Base-by-base conservation (phyloP, 2,329 filamentous ascomycete genomes). In the Ambrosiella beaveri region DNA sequence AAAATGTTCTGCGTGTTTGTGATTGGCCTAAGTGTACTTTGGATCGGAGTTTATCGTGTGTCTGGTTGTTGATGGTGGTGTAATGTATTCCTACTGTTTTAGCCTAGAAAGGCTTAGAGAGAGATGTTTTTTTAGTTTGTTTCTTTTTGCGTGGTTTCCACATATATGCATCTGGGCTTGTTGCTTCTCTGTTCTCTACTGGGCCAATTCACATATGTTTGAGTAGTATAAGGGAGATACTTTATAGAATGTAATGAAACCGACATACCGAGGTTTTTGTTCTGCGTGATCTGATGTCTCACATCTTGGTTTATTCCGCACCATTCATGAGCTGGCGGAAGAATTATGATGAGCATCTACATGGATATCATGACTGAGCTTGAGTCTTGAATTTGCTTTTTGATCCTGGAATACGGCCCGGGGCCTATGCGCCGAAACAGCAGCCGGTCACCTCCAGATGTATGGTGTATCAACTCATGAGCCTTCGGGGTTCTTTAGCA, bases 51-150 rank as follows among this genome's bases (percentile, higher is more conserved):
- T 15, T 17, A 15, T 36, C 37, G 41, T 39, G 17, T 50, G 36
- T 17, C 35, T n/a, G 19, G 47, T 15, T 44, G 41, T 56, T 17
- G 44, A 45, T 39, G 44, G 38, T 58, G 56, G 56, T 47, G 56
- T 60, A 57, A 60, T 60, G 59, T 60, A 60, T 60, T 60, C 56
- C 40, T 60, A 60, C 44, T 58, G 41, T 58, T 6, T 57, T 58
- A 40, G 49, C 51, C 39, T 52, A 54, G 49, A 59, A 54, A 57
- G 53, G 49, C 54, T 57, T 51, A 51, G 15, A 59, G 54, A 56
- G 54, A 53, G 36, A 54, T 58, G 40, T 57, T 57, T 57, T 35
- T 50, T 57, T 36, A 53, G 41, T 19, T 49, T 36, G 19, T 44
- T 17, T 54, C n/a, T 12, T 56, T 15, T 35, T 39, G 44, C 41